Evolutionary conservation across 129 eudicot species (phyloP).

Genomic region (Chrysanthemum makinoi): DNA sequence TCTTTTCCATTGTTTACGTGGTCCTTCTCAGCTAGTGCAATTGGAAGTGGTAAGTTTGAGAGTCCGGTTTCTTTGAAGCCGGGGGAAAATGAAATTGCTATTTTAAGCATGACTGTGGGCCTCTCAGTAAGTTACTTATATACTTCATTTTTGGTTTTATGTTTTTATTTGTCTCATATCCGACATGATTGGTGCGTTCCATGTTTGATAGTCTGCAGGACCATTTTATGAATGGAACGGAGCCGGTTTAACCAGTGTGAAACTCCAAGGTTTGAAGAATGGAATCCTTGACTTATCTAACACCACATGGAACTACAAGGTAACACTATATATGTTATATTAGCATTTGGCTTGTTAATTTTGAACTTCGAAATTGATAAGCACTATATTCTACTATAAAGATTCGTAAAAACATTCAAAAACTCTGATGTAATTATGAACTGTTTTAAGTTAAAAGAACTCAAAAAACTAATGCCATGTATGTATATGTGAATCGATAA

Average conservation of each 20-base stretch:
- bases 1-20: conserved; percentile 19
- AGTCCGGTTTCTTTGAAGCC: conserved; percentile 60
- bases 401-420: neutral
- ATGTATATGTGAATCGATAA: neutral
- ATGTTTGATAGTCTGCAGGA: conserved; percentile 66
- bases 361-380: neutral
- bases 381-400: neutral
- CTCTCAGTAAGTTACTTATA: conserved; percentile 53
- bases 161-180: neutral
- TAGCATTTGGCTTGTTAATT: neutral
- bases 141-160: neutral
- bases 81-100: conserved; percentile 81
- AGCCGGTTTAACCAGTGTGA: conserved; percentile 82
- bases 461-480: neutral
- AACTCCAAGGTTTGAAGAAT: conserved; percentile 52
- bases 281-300: conserved; percentile 63
- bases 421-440: neutral
- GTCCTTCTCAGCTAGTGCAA: conserved; percentile 59
- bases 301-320: conserved; percentile 77
- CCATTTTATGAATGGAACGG: conserved; percentile 87
- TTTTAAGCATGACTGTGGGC: conserved; percentile 91
- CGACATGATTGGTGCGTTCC: conserved; percentile 2
- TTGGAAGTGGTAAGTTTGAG: conserved; percentile 71
- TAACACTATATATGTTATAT: conserved; percentile 18
- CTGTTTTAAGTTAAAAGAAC: neutral